Evolutionary conservation across 108 stramenopile genomes (phyloP).

Genomic region (Cafeteria roenbergensis): DNA sequence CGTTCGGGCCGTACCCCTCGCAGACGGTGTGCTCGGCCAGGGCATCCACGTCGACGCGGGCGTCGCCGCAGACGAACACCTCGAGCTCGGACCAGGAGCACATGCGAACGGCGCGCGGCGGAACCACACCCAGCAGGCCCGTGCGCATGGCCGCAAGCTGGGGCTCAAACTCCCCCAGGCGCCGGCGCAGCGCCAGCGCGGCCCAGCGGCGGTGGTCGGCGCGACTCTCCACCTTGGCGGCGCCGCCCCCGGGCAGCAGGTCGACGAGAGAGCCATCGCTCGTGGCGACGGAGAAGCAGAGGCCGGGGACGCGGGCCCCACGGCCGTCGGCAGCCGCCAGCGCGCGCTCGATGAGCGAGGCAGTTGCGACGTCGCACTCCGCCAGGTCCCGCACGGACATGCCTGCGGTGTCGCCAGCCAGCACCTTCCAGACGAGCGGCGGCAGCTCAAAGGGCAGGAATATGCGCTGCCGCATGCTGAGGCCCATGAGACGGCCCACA

Average conservation of each 20-base stretch:
- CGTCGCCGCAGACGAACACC: slow-evolving; percentile 4
- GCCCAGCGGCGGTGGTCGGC: not conserved
- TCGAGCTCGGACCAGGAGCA: slow-evolving; percentile 1
- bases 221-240: not conserved
- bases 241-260: slow-evolving; percentile 6
- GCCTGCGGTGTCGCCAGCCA: slow-evolving; percentile 5
- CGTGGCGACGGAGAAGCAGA: slow-evolving; percentile 4
- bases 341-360: slow-evolving; percentile 2
- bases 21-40: slow-evolving; percentile 72
- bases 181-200: slow-evolving; percentile 2
- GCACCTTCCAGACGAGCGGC: slow-evolving; percentile 16
- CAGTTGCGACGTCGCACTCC: slow-evolving; percentile 3
- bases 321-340: not conserved
- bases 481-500: slow-evolving; percentile 18
- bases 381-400: slow-evolving; percentile 9
- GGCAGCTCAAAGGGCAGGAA: slow-evolving; percentile 13
- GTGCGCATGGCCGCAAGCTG: not conserved
- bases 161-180: not conserved
- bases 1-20: slow-evolving; percentile 1
- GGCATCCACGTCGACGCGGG: slow-evolving; percentile 35
- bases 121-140: slow-evolving; percentile 9
- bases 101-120: slow-evolving; percentile 25
- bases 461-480: slow-evolving; percentile 9
- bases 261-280: slow-evolving; percentile 3
- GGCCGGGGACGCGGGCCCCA: not conserved